Evolutionary conservation across 176 grass and related monocot species (phyloP), one percentile per base, ranked within the genome.

Genomic region (Stipa capillata): DNA sequence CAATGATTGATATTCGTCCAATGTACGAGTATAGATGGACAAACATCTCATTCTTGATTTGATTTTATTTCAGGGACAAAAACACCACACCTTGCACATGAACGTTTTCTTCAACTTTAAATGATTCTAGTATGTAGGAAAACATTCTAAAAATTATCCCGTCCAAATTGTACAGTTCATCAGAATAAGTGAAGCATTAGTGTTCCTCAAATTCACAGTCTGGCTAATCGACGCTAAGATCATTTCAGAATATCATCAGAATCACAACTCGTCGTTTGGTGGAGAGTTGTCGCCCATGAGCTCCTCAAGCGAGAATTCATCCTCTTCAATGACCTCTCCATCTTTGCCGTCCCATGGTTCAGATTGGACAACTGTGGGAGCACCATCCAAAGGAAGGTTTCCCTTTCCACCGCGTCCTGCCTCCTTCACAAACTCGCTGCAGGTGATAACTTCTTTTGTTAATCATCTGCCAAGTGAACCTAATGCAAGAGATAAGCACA

Each of bases 311-410:
- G 97, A 99, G 69, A 99, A 99, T 52, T 99, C 97, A 39, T 99
- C 97, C 80, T 99, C 97, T 77, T 96, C 92, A 20, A 99, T 80
- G 60, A 96, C 61, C 72, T 88, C 92, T 43, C 88, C 97, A 55
- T 99, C 92, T 47, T 99, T 96, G 60, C 97, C 97, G 39, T 99
- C 97, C 97, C 97, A 99, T 80, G 92, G 97, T 61, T 96, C 97
- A 0, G 84, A 82, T 85, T 86, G 14, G 62, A 92, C 75, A 6
- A 96, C 50, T 27, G 86, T 82, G 0, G 92, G 90, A 59, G 72
- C 51, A 25, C 67, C 90, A 0, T 80, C 87, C 17, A 99, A 50
- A 68, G 97, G 92, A 51, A 99, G 90, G 49, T 96, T 99, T 35
- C 97, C 97, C 75, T 89, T 99, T 9, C 97, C 97, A 33, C 97